Percentiles rank a stretch among this genome's conserved stretches.
These are phyloP conservation scores for Fusarium austroafricanum DNA, from an alignment of 2,329 filamentous ascomycete genomes.

Conservation along the genomic window DNA sequence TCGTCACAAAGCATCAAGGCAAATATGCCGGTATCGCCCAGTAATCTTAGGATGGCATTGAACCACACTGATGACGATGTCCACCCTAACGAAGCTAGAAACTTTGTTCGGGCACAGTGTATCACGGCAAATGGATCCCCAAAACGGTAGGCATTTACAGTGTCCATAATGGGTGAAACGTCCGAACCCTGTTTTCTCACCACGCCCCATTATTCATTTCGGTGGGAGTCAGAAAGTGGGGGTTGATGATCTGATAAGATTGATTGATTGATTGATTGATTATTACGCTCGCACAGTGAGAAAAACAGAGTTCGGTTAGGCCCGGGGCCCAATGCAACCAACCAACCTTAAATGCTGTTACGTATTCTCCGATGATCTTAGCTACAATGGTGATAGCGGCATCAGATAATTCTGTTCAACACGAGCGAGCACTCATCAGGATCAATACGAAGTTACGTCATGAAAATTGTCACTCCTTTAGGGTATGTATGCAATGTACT, in stretches of 20 bases:
- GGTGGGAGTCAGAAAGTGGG: neutral
- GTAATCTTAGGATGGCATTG: neutral
- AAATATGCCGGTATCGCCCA: conserved; percentile 7
- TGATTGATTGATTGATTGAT: neutral
- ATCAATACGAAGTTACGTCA: conserved; percentile 7
- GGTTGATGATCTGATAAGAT: conserved; percentile 29
- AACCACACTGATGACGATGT: conserved; percentile 10
- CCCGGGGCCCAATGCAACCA: neutral
- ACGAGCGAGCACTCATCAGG: too few species aligned
- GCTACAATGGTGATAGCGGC: neutral
- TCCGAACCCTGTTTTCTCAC: conserved; percentile 5
- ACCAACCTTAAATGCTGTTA: neutral
- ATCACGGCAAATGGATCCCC: neutral
- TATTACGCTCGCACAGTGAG: neutral
- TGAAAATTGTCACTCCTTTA: neutral
- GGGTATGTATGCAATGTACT: too few species aligned
- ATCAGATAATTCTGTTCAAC: neutral
- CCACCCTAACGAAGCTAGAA: conserved; percentile 1
- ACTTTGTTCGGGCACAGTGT: conserved; percentile 2
- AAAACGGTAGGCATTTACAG: neutral
- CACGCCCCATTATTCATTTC: conserved; percentile 6
- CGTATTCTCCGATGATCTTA: conserved; percentile 10
- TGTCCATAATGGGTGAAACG: conserved; percentile 18
- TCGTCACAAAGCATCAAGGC: neutral
- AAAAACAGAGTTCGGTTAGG: neutral